Percentiles rank a stretch among this genome's conserved stretches.
phyloP scores from a whole-genome alignment of 2,329 filamentous ascomycete species.

The Fusarium fracticaudum region DNA sequence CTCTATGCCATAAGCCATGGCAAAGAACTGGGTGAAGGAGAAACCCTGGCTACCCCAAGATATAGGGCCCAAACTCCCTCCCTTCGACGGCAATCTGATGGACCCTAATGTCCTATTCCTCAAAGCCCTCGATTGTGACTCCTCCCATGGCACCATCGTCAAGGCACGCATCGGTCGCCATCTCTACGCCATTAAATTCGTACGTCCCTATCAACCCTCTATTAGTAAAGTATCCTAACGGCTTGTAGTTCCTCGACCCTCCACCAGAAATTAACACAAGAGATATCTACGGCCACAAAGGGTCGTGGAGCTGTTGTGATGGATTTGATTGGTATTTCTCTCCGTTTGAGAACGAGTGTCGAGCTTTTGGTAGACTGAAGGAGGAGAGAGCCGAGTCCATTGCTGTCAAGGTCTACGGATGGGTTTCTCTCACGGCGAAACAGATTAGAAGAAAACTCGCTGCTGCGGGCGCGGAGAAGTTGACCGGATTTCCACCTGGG shows the following conservation, averaged over 20 bases:
- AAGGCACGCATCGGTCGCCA: not conserved
- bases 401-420: constrained; percentile 11
- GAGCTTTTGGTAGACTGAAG: constrained; percentile 9
- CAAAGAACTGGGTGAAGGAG: not conserved
- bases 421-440: not conserved
- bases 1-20: not conserved
- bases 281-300: not conserved
- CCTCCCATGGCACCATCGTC: not conserved
- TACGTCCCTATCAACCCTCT: not conserved
- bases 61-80: not conserved
- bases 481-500: not conserved
- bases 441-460: not conserved
- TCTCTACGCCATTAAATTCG: constrained; percentile 1
- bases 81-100: not conserved
- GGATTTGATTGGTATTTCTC: constrained; percentile 1
- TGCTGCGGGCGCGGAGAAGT: fast-evolving
- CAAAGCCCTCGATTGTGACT: not conserved
- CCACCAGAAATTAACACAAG: not conserved
- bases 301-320: not conserved
- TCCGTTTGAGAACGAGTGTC: constrained; percentile 16
- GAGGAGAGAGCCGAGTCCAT: not conserved
- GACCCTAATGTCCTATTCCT: not conserved
- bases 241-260: fast-evolving
- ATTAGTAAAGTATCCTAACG: not conserved
- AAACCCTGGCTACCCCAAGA: not conserved